These are phyloP conservation scores for Fonsecaea multimorphosa DNA, from an alignment of 2,329 filamentous ascomycete genomes.

Conservation along the genomic window DNA sequence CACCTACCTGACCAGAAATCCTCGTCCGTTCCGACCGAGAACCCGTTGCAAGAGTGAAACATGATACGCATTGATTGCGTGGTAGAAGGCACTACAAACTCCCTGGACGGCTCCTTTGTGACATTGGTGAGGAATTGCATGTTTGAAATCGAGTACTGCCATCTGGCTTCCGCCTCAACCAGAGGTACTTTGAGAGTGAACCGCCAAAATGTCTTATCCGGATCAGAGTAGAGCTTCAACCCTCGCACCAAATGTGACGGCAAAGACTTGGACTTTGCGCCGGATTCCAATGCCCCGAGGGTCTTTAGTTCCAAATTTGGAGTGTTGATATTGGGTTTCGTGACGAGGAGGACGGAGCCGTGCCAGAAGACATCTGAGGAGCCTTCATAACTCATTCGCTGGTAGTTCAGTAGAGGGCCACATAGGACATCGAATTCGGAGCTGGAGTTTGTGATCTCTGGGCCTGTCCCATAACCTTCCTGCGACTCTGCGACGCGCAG, in stretches of 20 bases:
- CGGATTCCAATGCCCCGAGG: constrained; percentile 47
- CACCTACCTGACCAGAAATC: constrained; percentile 59
- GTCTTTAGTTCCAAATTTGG: constrained; percentile 65
- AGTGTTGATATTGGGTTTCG: constrained; percentile 70
- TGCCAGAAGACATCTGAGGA: constrained; percentile 64
- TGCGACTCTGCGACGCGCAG: constrained; percentile 28
- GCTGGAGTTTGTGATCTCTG: constrained; percentile 37
- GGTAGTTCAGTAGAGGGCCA: constrained; percentile 57
- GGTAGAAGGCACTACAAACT: constrained; percentile 64
- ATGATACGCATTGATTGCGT: constrained; percentile 72
- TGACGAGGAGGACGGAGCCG: constrained; percentile 85
- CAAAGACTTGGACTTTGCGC: constrained; percentile 9
- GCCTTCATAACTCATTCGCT: constrained; percentile 49
- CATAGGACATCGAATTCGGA: constrained; percentile 50
- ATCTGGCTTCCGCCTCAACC: constrained; percentile 74
- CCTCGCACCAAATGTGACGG: constrained; percentile 46
- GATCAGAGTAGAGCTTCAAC: constrained; percentile 66
- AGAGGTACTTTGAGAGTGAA: constrained; percentile 68
- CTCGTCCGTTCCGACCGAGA: constrained; percentile 69
- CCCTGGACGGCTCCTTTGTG: constrained; percentile 55
- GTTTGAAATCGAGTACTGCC: constrained; percentile 76
- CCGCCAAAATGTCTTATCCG: constrained; percentile 64
- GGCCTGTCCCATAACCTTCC: constrained; percentile 38
- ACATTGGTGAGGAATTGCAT: constrained; percentile 66
- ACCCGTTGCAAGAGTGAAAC: constrained; percentile 73